phyloP scores from a whole-genome alignment of 2,329 filamentous ascomycete species.

The Aureobasidium namibiae region DNA sequence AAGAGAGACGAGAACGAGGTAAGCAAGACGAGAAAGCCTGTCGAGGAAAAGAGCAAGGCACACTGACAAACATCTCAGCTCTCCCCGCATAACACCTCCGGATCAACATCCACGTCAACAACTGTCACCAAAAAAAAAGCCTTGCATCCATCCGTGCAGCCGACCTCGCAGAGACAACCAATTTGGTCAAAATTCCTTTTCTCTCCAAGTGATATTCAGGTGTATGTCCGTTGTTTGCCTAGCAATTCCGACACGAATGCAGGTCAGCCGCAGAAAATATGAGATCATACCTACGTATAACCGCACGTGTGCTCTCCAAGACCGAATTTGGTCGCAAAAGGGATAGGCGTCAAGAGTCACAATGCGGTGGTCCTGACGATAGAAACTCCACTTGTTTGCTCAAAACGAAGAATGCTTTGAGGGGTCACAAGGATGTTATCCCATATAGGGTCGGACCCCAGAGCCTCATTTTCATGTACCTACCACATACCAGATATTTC shows the following conservation, averaged over 20 bases:
- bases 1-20: too few species aligned
- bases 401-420: neutral
- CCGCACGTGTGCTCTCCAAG: neutral
- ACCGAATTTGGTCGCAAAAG: neutral
- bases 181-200: neutral
- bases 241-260: neutral
- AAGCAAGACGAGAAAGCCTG: neutral
- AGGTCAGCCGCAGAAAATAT: neutral
- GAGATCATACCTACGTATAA: constrained; percentile 10
- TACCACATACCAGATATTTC: neutral
- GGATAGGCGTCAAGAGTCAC: neutral
- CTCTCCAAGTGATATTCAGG: neutral
- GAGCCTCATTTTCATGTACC: neutral
- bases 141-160: neutral
- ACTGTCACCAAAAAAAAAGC: neutral
- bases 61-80: neutral
- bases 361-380: constrained; percentile 7
- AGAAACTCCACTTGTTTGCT: constrained; percentile 2
- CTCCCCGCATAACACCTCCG: neutral
- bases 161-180: neutral
- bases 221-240: neutral
- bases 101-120: neutral
- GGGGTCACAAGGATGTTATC: neutral
- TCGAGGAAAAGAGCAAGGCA: neutral
- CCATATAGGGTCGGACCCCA: neutral